Evolutionary conservation across 1,284 basidiomycete species (phyloP).

Genomic region (Paramarasmius palmivorus): DNA sequence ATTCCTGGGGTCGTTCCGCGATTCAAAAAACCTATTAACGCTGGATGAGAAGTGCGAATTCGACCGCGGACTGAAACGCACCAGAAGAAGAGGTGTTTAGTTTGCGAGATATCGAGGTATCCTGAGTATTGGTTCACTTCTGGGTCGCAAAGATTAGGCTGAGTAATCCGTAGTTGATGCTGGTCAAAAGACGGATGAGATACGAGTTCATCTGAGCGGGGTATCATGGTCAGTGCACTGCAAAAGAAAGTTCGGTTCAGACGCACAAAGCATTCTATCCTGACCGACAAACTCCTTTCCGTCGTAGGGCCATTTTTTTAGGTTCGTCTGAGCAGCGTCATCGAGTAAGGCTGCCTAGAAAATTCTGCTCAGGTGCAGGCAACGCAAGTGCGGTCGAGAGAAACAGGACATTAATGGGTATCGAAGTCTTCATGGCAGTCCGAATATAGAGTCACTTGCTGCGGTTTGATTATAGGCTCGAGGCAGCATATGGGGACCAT

Average conservation of each 20-base stretch:
- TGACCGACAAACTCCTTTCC: conserved; percentile 69
- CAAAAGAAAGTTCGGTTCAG: no score
- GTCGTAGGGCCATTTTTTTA: conserved; percentile 54
- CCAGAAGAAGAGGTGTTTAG: conserved; percentile 79
- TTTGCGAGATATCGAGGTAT: conserved; percentile 85
- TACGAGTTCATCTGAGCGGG: conserved; percentile 65
- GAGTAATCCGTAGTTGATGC: conserved; percentile 72
- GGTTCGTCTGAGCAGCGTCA: conserved; percentile 36
- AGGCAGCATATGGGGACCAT: no score
- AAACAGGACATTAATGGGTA: conserved; percentile 21
- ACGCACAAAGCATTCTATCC: conserved; percentile 61
- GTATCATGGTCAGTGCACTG: conserved; percentile 10
- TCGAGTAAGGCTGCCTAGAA: conserved; percentile 1
- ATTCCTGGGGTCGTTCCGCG: conserved; percentile 50
- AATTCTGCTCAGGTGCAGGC: conserved; percentile 17
- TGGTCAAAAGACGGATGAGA: conserved; percentile 67
- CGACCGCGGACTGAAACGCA: no score
- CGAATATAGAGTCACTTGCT: no score
- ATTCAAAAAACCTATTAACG: conserved; percentile 57
- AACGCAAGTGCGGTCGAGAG: conserved; percentile 19
- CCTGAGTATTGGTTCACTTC: conserved; percentile 86
- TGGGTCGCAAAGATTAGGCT: conserved; percentile 80
- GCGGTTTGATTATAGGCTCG: no score
- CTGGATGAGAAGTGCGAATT: no score
- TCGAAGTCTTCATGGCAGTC: conserved; percentile 26